These are phyloP conservation scores for Quercus aquifolioides DNA, from an alignment of 306 rosid genomes.

Conservation along the genomic window DNA sequence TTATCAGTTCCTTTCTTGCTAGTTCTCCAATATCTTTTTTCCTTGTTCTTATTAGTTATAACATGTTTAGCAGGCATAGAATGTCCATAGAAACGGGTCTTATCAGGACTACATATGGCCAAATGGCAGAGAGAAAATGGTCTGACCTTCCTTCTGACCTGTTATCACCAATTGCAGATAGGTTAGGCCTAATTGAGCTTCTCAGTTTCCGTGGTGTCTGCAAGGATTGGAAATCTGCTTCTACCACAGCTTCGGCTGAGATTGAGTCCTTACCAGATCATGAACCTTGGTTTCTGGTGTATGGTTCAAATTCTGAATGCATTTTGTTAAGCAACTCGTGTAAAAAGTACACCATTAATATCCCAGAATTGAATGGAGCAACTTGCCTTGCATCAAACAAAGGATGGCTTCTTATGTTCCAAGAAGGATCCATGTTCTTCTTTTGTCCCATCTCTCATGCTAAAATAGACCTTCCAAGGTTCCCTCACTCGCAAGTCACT, in stretches of 20 bases:
- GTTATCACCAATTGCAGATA: background rate
- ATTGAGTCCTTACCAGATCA: background rate
- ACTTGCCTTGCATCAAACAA: conserved; percentile 34
- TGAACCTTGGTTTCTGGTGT: conserved; percentile 21
- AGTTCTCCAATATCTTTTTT: background rate
- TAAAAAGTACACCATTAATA: background rate
- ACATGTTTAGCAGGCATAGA: too few relatives aligned
- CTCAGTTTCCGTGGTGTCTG: conserved; percentile 29
- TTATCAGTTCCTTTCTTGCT: background rate
- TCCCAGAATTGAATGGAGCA: conserved; percentile 18
- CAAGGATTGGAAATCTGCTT: conserved; percentile 28
- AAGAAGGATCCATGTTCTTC: conserved; percentile 19
- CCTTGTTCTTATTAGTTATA: too few relatives aligned
- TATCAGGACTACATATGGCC: background rate
- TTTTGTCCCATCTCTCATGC: conserved; percentile 30
- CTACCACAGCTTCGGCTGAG: background rate
- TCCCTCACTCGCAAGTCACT: conserved; percentile 1
- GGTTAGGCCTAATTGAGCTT: conserved; percentile 15
- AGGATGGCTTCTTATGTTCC: conserved; percentile 39
- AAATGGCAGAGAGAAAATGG: conserved; percentile 1
- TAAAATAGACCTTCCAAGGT: conserved; percentile 28
- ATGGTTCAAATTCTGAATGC: conserved; percentile 10
- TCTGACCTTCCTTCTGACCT: conserved; percentile 25
- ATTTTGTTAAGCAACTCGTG: background rate
- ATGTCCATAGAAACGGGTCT: too few relatives aligned